These are phyloP conservation scores for Colletotrichum sp. DNA, from an alignment of 2,329 filamentous ascomycete genomes.

Conservation along the genomic window DNA sequence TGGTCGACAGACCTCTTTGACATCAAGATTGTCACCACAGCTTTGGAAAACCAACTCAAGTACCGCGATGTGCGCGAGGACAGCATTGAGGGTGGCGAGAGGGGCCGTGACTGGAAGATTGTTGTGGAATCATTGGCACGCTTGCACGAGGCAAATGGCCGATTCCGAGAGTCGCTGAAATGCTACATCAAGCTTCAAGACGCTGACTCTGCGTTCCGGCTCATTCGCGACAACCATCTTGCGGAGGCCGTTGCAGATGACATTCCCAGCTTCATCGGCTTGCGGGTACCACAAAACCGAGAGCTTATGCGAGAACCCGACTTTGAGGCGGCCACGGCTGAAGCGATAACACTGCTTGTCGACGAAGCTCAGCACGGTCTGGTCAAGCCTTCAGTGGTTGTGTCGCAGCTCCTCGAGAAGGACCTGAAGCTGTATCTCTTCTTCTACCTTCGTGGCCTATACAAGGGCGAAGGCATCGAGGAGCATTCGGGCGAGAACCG, in stretches of 20 bases:
- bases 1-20: slow-evolving; percentile 90
- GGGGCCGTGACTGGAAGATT: slow-evolving; percentile 83
- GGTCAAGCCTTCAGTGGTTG: slow-evolving; percentile 77
- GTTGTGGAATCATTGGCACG: slow-evolving; percentile 87
- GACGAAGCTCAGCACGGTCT: slow-evolving; percentile 91
- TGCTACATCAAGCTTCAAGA: slow-evolving; percentile 93
- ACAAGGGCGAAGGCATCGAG: slow-evolving; percentile 73
- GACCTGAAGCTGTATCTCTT: slow-evolving; percentile 79
- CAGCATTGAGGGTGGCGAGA: slow-evolving; percentile 74
- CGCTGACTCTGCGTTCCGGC: slow-evolving; percentile 83
- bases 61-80: slow-evolving; percentile 78
- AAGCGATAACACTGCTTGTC: slow-evolving; percentile 85
- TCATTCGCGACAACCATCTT: slow-evolving; percentile 90
- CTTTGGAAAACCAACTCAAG: slow-evolving; percentile 82
- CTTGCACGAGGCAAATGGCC: slow-evolving; percentile 81
- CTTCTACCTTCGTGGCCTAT: slow-evolving; percentile 89
- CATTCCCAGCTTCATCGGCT: slow-evolving; percentile 84
- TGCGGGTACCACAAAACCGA: slow-evolving; percentile 79
- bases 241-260: slow-evolving; percentile 89
- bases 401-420: slow-evolving; percentile 75
- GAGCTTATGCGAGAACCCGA: slow-evolving; percentile 70
- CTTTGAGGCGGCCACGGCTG: slow-evolving; percentile 78
- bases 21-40: slow-evolving; percentile 74
- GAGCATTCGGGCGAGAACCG: slow-evolving; percentile 58
- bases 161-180: slow-evolving; percentile 81